A percentile compares a stretch with the other conserved stretches of the same genome.
These are phyloP conservation scores for Plantago elongata DNA, from an alignment of 257 asterid species.

Conservation along the genomic window DNA sequence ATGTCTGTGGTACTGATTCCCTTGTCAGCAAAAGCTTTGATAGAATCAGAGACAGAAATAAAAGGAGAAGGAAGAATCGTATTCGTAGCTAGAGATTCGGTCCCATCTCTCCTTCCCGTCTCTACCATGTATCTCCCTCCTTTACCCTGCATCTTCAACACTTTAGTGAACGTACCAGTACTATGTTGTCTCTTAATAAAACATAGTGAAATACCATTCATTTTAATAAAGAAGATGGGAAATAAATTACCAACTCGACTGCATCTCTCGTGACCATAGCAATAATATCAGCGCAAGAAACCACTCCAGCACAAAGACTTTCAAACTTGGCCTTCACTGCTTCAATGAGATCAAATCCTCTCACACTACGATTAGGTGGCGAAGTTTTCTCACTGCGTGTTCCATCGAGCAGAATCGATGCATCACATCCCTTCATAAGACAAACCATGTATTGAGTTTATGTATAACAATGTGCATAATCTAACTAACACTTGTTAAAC, in stretches of 20 bases:
- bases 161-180: background rate
- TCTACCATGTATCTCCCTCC: constrained; percentile 56
- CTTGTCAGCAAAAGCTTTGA: constrained; percentile 31
- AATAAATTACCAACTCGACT: constrained; percentile 25
- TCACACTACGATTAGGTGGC: constrained; percentile 8
- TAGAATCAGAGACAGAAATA: constrained; percentile 30
- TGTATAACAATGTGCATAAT: no score
- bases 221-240: no score
- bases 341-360: constrained; percentile 49
- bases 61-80: constrained; percentile 50
- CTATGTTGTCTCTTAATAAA: no score
- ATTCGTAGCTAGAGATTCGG: constrained; percentile 28
- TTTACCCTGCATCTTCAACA: constrained; percentile 28
- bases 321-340: constrained; percentile 44
- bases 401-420: background rate
- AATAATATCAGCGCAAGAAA: constrained; percentile 62
- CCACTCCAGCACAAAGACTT: constrained; percentile 32
- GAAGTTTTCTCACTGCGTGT: constrained; percentile 4
- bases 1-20: constrained; percentile 37
- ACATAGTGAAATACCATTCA: no score
- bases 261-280: constrained; percentile 55
- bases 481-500: no score
- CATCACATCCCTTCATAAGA: background rate
- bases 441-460: no score
- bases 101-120: constrained; percentile 53